These are phyloP conservation scores for Verbena officinalis DNA, from an alignment of 257 asterid species.

Conservation along the genomic window DNA sequence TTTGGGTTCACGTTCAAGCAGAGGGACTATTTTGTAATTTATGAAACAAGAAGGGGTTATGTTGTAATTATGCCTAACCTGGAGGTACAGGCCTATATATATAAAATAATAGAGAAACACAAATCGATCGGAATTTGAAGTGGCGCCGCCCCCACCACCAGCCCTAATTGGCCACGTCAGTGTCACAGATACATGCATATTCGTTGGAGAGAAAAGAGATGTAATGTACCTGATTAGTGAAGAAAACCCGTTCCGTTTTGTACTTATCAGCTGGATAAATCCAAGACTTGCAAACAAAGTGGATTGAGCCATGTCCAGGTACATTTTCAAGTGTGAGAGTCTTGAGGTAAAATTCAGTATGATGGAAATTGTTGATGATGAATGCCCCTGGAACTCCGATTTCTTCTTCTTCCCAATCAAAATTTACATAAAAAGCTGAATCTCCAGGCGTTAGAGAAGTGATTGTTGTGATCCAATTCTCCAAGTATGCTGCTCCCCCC, in stretches of 20 bases:
- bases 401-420: constrained; percentile 34
- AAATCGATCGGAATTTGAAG: no score
- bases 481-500: constrained; percentile 42
- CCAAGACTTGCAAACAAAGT: constrained; percentile 42
- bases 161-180: no score
- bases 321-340: constrained; percentile 34
- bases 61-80: no score
- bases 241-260: constrained; percentile 29
- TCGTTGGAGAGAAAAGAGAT: no score
- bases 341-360: constrained; percentile 37
- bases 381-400: constrained; percentile 35
- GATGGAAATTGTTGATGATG: constrained; percentile 30
- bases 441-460: constrained; percentile 32
- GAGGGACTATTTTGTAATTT: no score
- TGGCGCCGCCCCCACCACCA: no score
- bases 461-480: constrained; percentile 41
- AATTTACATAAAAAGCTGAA: constrained; percentile 33
- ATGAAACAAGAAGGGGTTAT: no score
- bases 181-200: no score
- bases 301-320: constrained; percentile 29
- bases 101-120: no score
- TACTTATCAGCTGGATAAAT: constrained; percentile 28
- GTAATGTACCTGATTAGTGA: constrained; percentile 18
- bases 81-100: no score
- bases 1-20: no score